Percentiles rank a stretch among this genome's conserved stretches.
These are phyloP conservation scores for Russula vinacea DNA, from an alignment of 768 basidiomycete species.

Conservation along the genomic window DNA sequence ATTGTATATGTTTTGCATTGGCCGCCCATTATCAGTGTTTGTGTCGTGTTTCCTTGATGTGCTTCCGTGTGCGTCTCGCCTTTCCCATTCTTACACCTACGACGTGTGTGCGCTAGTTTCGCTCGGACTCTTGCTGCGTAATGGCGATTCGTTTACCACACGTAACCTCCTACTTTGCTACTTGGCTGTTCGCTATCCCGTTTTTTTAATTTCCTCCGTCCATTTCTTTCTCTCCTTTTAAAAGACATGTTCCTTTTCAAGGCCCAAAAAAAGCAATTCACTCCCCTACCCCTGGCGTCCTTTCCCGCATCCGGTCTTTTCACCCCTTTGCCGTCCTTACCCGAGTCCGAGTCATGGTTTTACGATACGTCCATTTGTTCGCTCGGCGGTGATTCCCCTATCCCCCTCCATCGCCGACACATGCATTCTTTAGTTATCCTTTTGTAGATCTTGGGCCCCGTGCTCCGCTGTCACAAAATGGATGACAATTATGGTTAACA, in stretches of 20 bases:
- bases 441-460: conserved; percentile 15
- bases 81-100: conserved; percentile 14
- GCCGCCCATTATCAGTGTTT: conserved; percentile 1
- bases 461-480: conserved; percentile 15
- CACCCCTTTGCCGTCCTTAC: conserved; percentile 30
- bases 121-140: conserved; percentile 18
- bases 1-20: conserved; percentile 15
- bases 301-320: conserved; percentile 25
- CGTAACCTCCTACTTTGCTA: conserved; percentile 12
- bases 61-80: conserved; percentile 17
- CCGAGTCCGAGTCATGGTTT: conserved; percentile 22
- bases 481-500: conserved; percentile 27
- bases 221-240: conserved; percentile 19
- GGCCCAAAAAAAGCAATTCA: conserved; percentile 16
- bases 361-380: conserved; percentile 22
- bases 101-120: conserved; percentile 14
- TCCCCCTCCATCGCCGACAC: conserved; percentile 5
- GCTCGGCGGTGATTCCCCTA: conserved; percentile 5
- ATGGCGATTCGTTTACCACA: conserved; percentile 17
- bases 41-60: conserved; percentile 18
- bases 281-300: conserved; percentile 19
- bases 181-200: conserved; percentile 18
- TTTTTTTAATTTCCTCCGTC: conserved; percentile 5
- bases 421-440: conserved; percentile 20
- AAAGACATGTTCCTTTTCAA: conserved; percentile 12